These are phyloP conservation scores for Sphaerulina musiva DNA, from an alignment of 2,329 filamentous ascomycete species.

Conservation along the genomic window DNA sequence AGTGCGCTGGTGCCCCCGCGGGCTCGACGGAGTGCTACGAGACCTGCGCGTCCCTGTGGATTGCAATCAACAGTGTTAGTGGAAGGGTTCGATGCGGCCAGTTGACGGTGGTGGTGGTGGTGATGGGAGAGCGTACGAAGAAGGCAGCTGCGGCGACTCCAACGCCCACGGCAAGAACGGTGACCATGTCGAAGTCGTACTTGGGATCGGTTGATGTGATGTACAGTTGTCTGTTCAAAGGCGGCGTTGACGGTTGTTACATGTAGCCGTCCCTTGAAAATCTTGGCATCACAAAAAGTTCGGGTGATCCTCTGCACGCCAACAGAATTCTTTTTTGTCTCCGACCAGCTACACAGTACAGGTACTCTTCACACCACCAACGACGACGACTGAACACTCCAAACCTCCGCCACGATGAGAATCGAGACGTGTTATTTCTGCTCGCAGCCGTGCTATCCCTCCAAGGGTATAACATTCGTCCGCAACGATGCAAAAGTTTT, in stretches of 20 bases:
- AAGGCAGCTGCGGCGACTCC: constrained; percentile 61
- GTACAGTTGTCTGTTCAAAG: neutral
- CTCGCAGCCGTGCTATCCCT: constrained; percentile 60
- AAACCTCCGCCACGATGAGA: constrained; percentile 31
- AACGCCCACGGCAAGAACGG: constrained; percentile 52
- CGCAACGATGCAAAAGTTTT: constrained; percentile 61
- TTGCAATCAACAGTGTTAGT: constrained; percentile 13
- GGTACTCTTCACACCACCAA: neutral
- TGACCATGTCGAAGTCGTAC: constrained; percentile 47
- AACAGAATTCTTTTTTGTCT: neutral
- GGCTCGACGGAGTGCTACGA: constrained; percentile 80
- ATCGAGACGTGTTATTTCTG: constrained; percentile 67
- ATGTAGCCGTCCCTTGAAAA: neutral
- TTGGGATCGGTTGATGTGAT: neutral
- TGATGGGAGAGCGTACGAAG: constrained; percentile 43
- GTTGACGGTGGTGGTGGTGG: neutral
- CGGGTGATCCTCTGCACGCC: neutral
- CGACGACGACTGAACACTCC: neutral
- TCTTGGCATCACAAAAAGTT: neutral
- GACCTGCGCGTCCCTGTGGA: constrained; percentile 75
- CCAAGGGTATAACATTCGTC: constrained; percentile 60
- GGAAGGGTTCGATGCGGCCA: neutral
- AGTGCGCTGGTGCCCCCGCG: constrained; percentile 67
- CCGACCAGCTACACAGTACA: neutral
- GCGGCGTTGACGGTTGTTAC: neutral